Conservation (phyloP, 2,329 filamentous ascomycete species). For the Tolypocladium amazonense region DNA sequence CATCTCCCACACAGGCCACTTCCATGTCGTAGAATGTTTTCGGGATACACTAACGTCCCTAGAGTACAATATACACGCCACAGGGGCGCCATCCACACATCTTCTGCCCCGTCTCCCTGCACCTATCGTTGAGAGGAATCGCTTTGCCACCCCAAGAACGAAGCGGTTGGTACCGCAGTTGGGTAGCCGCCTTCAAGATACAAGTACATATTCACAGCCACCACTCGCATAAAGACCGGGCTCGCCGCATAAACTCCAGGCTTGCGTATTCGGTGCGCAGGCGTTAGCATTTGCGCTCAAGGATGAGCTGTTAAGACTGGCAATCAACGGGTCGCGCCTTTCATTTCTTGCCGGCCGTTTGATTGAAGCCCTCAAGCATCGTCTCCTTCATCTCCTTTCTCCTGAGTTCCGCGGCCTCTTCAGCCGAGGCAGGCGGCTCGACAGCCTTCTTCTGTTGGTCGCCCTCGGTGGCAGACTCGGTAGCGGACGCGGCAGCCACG, state of each 20-base stretch:
- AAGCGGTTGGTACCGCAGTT: not conserved
- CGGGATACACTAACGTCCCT: not conserved
- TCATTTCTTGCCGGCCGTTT: conserved; percentile 21
- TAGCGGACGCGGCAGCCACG: conserved; percentile 16
- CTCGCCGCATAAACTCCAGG: not conserved
- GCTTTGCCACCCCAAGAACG: not conserved
- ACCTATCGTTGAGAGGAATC: not conserved
- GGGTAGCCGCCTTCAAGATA: not conserved
- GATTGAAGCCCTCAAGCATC: conserved; percentile 29
- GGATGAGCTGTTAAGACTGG: not conserved
- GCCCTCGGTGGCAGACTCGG: conserved; percentile 5
- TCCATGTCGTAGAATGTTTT: not conserved
- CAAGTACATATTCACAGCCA: not conserved
- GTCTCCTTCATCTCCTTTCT: conserved; percentile 24
- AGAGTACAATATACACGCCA: not conserved
- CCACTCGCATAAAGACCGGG: not conserved
- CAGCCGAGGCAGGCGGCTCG: conserved; percentile 7
- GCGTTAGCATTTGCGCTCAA: not conserved
- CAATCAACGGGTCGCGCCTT: not conserved
- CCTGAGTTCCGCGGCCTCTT: conserved; percentile 5
- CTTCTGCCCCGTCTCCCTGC: not conserved
- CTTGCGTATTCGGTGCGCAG: not conserved
- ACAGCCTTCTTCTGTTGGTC: conserved; percentile 8
- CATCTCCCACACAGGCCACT: not conserved
- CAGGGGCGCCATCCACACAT: not conserved